Evolutionary conservation across 2,329 filamentous ascomycete genomes (phyloP).

Genomic region (Niveomyces coronatus): DNA sequence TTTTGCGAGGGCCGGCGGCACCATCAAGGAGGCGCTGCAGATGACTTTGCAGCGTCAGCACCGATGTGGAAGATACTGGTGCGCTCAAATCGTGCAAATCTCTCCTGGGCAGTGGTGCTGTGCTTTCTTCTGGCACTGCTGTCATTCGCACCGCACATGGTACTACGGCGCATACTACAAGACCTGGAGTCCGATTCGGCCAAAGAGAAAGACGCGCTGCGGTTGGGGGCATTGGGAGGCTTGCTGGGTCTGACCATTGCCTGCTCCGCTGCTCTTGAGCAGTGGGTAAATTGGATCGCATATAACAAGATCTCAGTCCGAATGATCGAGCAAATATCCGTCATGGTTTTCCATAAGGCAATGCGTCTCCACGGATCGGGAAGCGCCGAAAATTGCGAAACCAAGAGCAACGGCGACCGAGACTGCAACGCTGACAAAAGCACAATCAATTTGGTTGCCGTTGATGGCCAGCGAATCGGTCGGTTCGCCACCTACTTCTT

Average conservation of each 20-base stretch:
- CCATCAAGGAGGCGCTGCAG: neutral
- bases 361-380: neutral
- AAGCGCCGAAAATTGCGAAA: neutral
- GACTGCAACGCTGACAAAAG: neutral
- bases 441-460: constrained; percentile 1
- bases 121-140: neutral
- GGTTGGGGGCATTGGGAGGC: neutral
- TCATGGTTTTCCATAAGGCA: constrained; percentile 2
- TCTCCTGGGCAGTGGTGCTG: neutral
- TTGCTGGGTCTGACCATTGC: neutral
- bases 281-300: neutral
- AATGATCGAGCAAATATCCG: constrained; percentile 1
- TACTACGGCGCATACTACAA: neutral
- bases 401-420: neutral
- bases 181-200: neutral
- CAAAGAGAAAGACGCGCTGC: neutral
- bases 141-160: constrained; percentile 1
- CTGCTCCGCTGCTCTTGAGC: neutral
- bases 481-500: neutral
- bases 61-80: neutral
- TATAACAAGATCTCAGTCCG: neutral
- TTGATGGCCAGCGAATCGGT: neutral
- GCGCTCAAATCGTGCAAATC: neutral
- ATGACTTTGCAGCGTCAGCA: neutral
- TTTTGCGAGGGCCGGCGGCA: neutral